A percentile compares a stretch with the other conserved stretches of the same genome.
These are phyloP conservation scores for Murraya koenigii DNA, from an alignment of 345 rosid genomes.

Conservation along the genomic window DNA sequence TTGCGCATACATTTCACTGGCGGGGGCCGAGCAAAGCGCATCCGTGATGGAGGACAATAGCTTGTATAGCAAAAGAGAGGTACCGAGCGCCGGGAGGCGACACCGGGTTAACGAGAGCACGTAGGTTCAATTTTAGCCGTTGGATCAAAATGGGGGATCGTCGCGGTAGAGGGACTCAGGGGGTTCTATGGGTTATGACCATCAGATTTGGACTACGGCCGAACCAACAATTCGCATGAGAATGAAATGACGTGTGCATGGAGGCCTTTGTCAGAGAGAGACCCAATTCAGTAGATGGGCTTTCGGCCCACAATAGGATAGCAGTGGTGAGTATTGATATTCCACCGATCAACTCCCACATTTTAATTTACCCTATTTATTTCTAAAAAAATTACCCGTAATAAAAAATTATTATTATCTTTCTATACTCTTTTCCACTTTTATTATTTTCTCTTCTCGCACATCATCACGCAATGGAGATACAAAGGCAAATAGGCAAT, in stretches of 20 bases:
- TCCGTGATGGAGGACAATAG: conserved; percentile 24
- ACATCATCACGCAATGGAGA: no score
- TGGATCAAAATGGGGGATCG: conserved; percentile 11
- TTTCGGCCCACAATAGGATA: neutral
- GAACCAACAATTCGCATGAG: neutral
- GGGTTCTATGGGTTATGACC: neutral
- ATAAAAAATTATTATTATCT: no score
- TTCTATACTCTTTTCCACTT: no score
- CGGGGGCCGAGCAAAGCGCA: conserved; percentile 35
- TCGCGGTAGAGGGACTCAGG: neutral
- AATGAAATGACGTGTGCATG: neutral
- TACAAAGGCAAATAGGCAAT: no score
- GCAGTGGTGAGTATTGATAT: no score
- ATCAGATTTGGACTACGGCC: neutral
- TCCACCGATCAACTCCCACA: no score
- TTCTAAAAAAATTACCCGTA: no score
- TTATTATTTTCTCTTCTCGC: no score
- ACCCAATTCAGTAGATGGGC: neutral
- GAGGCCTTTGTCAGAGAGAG: neutral
- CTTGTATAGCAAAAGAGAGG: conserved; percentile 11
- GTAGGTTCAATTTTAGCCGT: conserved; percentile 12
- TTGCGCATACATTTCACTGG: conserved; percentile 12
- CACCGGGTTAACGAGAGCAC: conserved; percentile 17
- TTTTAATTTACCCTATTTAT: no score
- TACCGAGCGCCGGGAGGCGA: conserved; percentile 22